Evolutionary conservation across 371 early-diverging fungal species (phyloP), one percentile per base, ranked within the genome.

Genomic region (Vavraia culicis): DNA sequence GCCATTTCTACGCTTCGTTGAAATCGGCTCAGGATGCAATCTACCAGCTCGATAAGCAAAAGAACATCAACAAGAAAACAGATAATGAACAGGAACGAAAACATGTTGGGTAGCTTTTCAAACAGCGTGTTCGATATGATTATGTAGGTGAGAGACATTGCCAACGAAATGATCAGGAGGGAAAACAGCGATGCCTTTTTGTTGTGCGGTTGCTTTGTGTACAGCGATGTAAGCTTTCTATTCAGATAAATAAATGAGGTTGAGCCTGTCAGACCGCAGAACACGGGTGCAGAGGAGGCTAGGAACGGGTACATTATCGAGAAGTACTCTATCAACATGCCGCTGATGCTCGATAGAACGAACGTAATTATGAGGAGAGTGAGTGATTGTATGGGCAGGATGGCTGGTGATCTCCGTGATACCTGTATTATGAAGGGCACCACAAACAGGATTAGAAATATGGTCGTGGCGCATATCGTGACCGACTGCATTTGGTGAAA

Each of bases 211-310:
- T 45, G 45, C 4, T 40, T 22, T 16, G 53, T 52, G 18, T 45
- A 33, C 14, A 52, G 31, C 1, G 53, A 31, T 54, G 59, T 55
- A 21, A 59, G 45, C 38, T 22, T 50, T 38, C 44, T 58, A 41
- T 59, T 52, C 5, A 63, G 36, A 32, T 50, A 56, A 20, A 63
- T 63, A 35, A 46, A 52, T 27, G 59, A 39, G 22, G 49, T 59
- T 31, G 59, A 55, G 0, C 49, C 52, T 16, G 49, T 35, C 37
- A 63, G 31, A 13, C 63, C 63, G 32, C 51, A 43, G 39, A 59
- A 63, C 4, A 59, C 56, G n/a, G 59, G 59, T 13, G 41, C 46
- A n/a, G 49, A 34, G 21, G 52, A 33, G 1, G 63, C 56, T 31
- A 63, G 14, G 37, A 56, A 20, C 7, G 14, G n/a, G 46, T 43